Percentiles rank a stretch among this genome's conserved stretches.
These are phyloP conservation scores for Penicillium fuscoglaucum DNA, from an alignment of 2,329 filamentous ascomycete species.

Conservation along the genomic window DNA sequence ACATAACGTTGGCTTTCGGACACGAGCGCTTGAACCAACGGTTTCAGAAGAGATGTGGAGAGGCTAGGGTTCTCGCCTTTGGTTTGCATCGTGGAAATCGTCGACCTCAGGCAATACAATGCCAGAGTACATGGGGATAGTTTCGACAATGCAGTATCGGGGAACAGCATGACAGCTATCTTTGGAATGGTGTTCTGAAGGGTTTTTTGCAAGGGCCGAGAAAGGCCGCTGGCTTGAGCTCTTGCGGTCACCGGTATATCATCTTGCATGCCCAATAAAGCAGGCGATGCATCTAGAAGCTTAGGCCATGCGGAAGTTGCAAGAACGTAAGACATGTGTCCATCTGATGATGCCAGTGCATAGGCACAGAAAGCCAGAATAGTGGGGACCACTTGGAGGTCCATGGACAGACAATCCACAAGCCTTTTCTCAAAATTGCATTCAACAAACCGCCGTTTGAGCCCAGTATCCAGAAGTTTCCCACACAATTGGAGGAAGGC, in stretches of 20 bases:
- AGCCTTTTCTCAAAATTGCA: constrained; percentile 70
- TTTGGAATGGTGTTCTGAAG: constrained; percentile 29
- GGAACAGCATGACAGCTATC: constrained; percentile 29
- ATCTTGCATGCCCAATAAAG: constrained; percentile 31
- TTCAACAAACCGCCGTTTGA: constrained; percentile 62
- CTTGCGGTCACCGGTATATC: constrained; percentile 31
- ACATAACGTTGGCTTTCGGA: constrained; percentile 10
- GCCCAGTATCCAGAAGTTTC: constrained; percentile 50
- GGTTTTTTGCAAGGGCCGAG: constrained; percentile 33
- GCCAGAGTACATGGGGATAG: constrained; percentile 37
- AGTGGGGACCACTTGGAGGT: constrained; percentile 53
- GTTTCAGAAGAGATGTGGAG: constrained; percentile 27
- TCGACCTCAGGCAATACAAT: constrained; percentile 36
- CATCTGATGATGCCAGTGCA: constrained; percentile 31
- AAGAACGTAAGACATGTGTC: constrained; percentile 30
- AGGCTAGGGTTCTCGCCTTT: constrained; percentile 33
- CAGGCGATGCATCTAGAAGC: constrained; percentile 31
- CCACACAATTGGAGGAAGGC: constrained; percentile 57
- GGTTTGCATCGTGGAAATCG: constrained; percentile 35
- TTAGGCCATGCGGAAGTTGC: constrained; percentile 34
- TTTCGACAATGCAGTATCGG: constrained; percentile 16
- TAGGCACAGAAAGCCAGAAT: constrained; percentile 38
- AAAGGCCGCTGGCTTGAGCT: constrained; percentile 26
- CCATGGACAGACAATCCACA: constrained; percentile 60
- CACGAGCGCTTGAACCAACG: constrained; percentile 34